Evolutionary conservation across 2,329 filamentous ascomycete genomes (phyloP), one percentile per base, ranked within the genome.

Genomic region (Fusarium brachygibbosum): DNA sequence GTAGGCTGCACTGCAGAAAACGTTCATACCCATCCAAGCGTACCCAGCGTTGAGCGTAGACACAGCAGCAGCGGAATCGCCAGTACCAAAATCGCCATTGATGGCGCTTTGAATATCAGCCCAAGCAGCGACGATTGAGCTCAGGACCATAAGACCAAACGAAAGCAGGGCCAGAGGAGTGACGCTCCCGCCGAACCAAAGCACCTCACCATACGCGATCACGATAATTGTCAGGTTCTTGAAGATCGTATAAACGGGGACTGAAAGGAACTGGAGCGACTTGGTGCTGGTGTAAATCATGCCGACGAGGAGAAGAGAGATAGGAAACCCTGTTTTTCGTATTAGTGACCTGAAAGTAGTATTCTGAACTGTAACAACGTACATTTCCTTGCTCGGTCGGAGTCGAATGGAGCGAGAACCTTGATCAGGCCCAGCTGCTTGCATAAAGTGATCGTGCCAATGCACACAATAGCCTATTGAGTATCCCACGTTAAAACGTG

Each of bases 251-350:
- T 99, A 99, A 28, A 99, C 96, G 25, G 96, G 96, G 58, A 99
- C 97, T 32, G 94, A 98, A 66, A 99, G 91, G 82, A 91, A 98
- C 82, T 98, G 94, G 45, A 99, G 89, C 21, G 96, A 94, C 84
- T 98, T 98, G 76, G 93, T 96, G 76, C 93, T 91, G 57, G 96
- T 98, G 83, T 98, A 99, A 82, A 99, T 98, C 96, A 98, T 99
- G 79, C 94, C 94, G 77, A 98, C 96, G 70, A 99, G 90, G 66
- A 98, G 92, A 57, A 98, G 85, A 60, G 96, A 97, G 76, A 99
- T 93, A 49, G 96, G 96, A 77, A 98, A 97, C 96, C 94, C 93
- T 97, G 74, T 14, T 55, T 42, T 17, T 74, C 2, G 41, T 35
- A 68, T 77, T 58, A 79, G 74, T 56, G 11, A 40, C 12, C 31